Evolutionary conservation across 2,329 filamentous ascomycete genomes (phyloP), one percentile per base, ranked within the genome.

Genomic region (Gyromitra esculenta): DNA sequence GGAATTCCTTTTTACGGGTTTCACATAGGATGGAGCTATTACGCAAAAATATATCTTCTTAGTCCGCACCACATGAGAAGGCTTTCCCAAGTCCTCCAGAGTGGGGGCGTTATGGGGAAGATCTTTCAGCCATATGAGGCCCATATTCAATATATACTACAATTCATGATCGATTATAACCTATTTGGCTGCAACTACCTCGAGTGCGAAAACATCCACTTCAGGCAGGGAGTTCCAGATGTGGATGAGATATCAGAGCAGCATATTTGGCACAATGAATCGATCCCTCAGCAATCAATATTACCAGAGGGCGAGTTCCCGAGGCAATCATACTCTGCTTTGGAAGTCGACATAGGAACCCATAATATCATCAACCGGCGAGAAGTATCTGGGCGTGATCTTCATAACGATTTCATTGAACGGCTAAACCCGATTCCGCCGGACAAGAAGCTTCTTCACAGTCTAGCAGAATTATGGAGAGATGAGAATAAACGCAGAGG

Each of bases 121-220:
- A 87, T 89, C 31, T 91, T 99, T 56, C 95, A 98, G 82, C 95
- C 96, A 0, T 97, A 96, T 82, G 96, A 99, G 84, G 94, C 92
- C 18, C 96, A 99, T 82, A 84, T 98, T 77, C 93, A 97, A 82
- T 98, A 94, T 82, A 85, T 97, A 7, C 87, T 96, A 8, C 96
- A 99, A 84, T 99, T 96, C 89, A 98, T 99, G 96, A 92, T 91
- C 79, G 96, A 99, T 83, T 99, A 96, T 86, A 99, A 97, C 82
- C 86, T 99, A 79, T 98, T 97, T 83, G 96, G 96, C 5, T 99
- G 96, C 82, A 91, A 90, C 72, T 96, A 95, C 81, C 89, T 98
- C 79, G 89, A 95, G 75, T 91, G 90, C 64, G 86, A 86, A 41
- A 92, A 89, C 78, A 89, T 90, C 0, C 87, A 85, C 37, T 97